A percentile compares a stretch with the other conserved stretches of the same genome.
phyloP scores from a whole-genome alignment of 352 stramenopile species.

The Pythium monospermum region DNA sequence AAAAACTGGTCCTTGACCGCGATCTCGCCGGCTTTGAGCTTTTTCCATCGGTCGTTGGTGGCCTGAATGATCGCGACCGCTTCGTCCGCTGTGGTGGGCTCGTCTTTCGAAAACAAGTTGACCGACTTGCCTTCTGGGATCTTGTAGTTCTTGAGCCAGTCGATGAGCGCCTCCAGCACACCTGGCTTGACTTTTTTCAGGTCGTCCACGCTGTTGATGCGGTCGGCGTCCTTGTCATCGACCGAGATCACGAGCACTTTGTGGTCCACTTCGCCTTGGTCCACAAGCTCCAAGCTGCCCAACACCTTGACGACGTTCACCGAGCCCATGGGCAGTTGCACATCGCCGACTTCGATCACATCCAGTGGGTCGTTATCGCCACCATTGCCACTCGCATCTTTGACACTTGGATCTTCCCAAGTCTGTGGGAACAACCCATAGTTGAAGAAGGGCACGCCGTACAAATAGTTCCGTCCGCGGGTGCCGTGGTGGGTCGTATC shows the following conservation, averaged over 20 bases:
- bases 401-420: slow-evolving; percentile 98
- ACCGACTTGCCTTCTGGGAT: slow-evolving; percentile 98
- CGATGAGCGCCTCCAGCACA: slow-evolving; percentile 63
- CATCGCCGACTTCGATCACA: slow-evolving; percentile 97
- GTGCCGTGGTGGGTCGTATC: slow-evolving; percentile 99
- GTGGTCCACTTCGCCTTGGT: slow-evolving; percentile 99
- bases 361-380: slow-evolving; percentile 99
- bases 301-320: slow-evolving; percentile 97
- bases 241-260: slow-evolving; percentile 97
- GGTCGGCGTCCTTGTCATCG: slow-evolving; percentile 92
- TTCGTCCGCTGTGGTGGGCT: slow-evolving; percentile 80
- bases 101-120: slow-evolving; percentile 98
- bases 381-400: slow-evolving; percentile 87
- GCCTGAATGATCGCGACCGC: slow-evolving; percentile 89
- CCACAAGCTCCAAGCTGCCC: slow-evolving; percentile 98
- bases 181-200: slow-evolving; percentile 69
- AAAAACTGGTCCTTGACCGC: slow-evolving; percentile 49
- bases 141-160: slow-evolving; percentile 99
- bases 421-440: slow-evolving; percentile 99
- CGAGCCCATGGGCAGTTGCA: slow-evolving; percentile 83
- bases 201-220: slow-evolving; percentile 94
- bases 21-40: slow-evolving; percentile 60
- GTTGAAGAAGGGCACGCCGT: slow-evolving; percentile 95
- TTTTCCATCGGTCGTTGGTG: slow-evolving; percentile 86
- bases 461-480: too few species aligned